Evolutionary conservation across 345 rosid genomes (phyloP).

Genomic region (Lagerstroemia speciosa): DNA sequence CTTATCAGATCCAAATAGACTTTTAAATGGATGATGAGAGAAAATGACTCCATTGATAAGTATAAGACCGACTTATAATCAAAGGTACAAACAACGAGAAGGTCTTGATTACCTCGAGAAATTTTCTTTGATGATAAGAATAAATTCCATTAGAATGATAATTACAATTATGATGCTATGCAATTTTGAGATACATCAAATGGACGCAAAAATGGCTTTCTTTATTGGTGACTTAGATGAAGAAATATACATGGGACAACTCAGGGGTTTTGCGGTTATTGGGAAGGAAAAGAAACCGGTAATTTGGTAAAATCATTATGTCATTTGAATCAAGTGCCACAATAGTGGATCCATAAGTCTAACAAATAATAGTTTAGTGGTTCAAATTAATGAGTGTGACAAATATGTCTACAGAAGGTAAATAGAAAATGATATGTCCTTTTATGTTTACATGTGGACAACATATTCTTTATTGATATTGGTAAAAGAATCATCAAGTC

Average conservation of each 20-base stretch:
- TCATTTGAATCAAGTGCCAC: background rate
- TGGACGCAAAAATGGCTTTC: background rate
- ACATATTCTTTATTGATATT: background rate
- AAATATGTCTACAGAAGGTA: background rate
- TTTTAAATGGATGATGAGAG: background rate
- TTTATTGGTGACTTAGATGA: background rate
- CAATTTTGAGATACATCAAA: background rate
- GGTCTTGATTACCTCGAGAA: too few relatives aligned
- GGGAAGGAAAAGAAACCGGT: background rate
- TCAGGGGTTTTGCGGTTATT: background rate
- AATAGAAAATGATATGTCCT: background rate
- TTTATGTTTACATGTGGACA: too few relatives aligned
- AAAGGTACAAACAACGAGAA: too few relatives aligned
- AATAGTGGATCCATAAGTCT: background rate
- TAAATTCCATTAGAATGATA: too few relatives aligned
- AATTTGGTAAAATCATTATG: background rate
- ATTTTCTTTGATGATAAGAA: too few relatives aligned
- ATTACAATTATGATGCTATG: too few relatives aligned
- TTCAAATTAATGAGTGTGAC: background rate
- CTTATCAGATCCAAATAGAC: background rate
- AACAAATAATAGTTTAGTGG: background rate
- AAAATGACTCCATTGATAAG: background rate
- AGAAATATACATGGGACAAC: background rate
- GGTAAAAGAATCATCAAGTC: background rate
- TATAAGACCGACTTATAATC: background rate